Percentiles rank a stretch among this genome's conserved stretches.
These are phyloP conservation scores for Scorias spongiosa DNA, from an alignment of 2,329 filamentous ascomycete species.

Conservation along the genomic window DNA sequence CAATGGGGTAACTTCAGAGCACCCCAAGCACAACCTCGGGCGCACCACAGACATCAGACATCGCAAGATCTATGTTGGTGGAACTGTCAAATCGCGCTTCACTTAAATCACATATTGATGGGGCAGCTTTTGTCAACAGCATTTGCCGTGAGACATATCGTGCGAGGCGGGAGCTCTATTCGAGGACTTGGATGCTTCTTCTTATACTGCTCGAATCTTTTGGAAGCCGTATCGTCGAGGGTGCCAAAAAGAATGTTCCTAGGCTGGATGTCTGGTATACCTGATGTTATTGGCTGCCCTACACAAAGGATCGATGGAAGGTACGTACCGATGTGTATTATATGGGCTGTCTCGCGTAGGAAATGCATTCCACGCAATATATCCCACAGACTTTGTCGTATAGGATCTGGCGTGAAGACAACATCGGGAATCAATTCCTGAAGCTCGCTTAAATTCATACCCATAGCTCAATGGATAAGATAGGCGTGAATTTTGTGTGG, in stretches of 20 bases:
- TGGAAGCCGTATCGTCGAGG: constrained; percentile 17
- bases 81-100: constrained; percentile 22
- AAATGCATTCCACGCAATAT: too few species aligned
- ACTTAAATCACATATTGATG: constrained; percentile 23
- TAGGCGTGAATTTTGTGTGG: too few species aligned
- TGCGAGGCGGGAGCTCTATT: constrained; percentile 14
- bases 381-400: too few species aligned
- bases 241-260: constrained; percentile 24
- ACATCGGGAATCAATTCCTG: too few species aligned
- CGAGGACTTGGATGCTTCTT: constrained; percentile 16
- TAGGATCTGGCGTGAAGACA: too few species aligned
- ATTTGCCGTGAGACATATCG: constrained; percentile 21
- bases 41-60: constrained; percentile 23
- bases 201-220: constrained; percentile 19
- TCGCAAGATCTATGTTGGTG: constrained; percentile 16
- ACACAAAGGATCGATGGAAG: too few species aligned
- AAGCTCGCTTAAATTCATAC: too few species aligned
- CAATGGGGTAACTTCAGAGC: constrained; percentile 21
- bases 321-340: too few species aligned
- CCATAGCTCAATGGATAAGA: too few species aligned
- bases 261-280: not conserved
- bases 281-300: too few species aligned
- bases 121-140: constrained; percentile 16
- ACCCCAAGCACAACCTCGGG: constrained; percentile 24
- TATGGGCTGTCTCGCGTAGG: too few species aligned